A percentile compares a stretch with the other conserved stretches of the same genome.
Conservation (phyloP, 2,329 filamentous ascomycete genomes). For the Fusarium penzigii region DNA sequence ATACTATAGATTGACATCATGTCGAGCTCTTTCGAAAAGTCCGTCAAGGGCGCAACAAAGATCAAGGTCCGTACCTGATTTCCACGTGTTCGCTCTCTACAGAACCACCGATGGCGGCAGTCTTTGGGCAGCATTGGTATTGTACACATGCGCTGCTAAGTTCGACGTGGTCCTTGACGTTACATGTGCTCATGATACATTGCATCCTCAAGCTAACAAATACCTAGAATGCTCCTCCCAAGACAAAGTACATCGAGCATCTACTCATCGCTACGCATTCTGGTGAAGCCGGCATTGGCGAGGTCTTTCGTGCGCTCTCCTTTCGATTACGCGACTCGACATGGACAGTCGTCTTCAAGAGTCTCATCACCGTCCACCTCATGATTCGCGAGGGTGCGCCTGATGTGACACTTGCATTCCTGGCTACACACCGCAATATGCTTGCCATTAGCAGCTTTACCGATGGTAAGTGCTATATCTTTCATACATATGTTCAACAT, state of each 20-base stretch:
- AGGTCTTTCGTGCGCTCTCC: slow-evolving; percentile 91
- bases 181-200: background rate
- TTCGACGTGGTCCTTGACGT: background rate
- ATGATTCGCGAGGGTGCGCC: slow-evolving; percentile 96
- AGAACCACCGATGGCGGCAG: background rate
- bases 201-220: background rate
- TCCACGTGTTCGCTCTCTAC: background rate
- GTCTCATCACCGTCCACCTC: slow-evolving; percentile 89
- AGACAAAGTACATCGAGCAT: slow-evolving; percentile 99
- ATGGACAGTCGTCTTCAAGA: slow-evolving; percentile 99
- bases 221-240: slow-evolving; percentile 82
- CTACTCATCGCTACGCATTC: slow-evolving; percentile 94
- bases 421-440: slow-evolving; percentile 79
- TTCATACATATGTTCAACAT: background rate
- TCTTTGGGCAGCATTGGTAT: background rate
- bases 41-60: slow-evolving; percentile 97
- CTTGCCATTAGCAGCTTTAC: slow-evolving; percentile 89
- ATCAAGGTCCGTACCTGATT: slow-evolving; percentile 68
- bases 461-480: slow-evolving; percentile 65
- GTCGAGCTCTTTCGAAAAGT: slow-evolving; percentile 95
- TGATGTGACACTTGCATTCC: slow-evolving; percentile 82
- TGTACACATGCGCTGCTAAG: background rate
- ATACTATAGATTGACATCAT: slow-evolving; percentile 45
- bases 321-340: slow-evolving; percentile 89
- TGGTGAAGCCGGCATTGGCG: slow-evolving; percentile 90